Evolutionary conservation across 306 rosid genomes (phyloP), one percentile per base, ranked within the genome.

Genomic region (apple (Malus domestica)): DNA sequence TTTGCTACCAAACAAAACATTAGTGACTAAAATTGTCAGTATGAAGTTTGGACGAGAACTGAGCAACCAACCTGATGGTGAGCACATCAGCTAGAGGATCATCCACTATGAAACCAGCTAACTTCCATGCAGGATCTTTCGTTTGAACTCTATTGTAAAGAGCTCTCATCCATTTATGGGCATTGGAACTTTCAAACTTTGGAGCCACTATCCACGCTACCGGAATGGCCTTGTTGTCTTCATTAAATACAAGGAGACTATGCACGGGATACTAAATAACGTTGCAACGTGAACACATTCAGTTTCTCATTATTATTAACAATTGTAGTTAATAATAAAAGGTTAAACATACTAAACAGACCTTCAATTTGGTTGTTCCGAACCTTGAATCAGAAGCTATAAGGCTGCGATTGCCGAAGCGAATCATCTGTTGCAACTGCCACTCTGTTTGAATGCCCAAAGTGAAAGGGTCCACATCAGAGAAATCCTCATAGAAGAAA

Each of bases 101-200:
- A 78, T 92, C 99, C 73, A 92, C 82, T 58, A 94, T 80, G 86
- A 90, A 95, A 65, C 97, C 99, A 74, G 97, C 97, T 82, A 89
- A 85, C 84, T 76, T 86, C 97, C 97, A 95, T 1, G 81, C 29
- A 71, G 96, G 96, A 85, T 90, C 93, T 88, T 94, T 95, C 6
- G 88, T 85, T 71, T 76, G 88, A 80, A 92, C 93, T 90, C 96
- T 90, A 72, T 88, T 89, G 83, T 80, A 86, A 70, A 90, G 93
- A 70, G 96, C 97, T 76, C 99, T 90, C 97, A 95, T 90, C 98
- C 98, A 95, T 79, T 91, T 90, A 82, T 95, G 85, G 38, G 89
- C 68, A 79, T 92, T 88, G 54, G 70, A 86, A 76, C 87, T 80
- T 54, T 90, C 80, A 88, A 80, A 83, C 60, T 84, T 88, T 30